Evolutionary conservation across 129 eudicot species (phyloP), one percentile per base, ranked within the genome.

Genomic region (Smallanthus sonchifolius): DNA sequence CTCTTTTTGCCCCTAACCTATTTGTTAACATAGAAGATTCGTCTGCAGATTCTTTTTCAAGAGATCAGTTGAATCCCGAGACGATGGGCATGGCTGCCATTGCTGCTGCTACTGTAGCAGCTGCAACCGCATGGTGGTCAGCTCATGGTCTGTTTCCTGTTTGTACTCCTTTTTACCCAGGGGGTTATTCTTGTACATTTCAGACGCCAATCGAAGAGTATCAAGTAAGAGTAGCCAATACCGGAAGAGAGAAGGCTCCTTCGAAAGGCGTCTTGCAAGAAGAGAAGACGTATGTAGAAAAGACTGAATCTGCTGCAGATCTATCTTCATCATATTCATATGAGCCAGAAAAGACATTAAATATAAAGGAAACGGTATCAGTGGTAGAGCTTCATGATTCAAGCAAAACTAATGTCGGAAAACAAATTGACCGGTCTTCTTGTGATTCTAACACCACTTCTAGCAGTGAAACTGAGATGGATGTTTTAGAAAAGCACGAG

Each of bases 101-200:
- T 64, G 99, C 96, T 73, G 97, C 92, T 15, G 97, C 99, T 10
- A 91, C 99, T 17, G 93, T 91, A 66, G 89, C 97, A 66, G 99
- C 96, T 49, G 99, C 99, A 60, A 86, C 91, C 16, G 91, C 99
- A 56, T 94, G 99, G 99, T 94, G 99, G 97, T 89, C 96, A 24
- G 83, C 99, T 72, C 89, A 88, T 78, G 99, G 99, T 64, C 79
- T 91, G 44, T 84, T 91, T 49, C 97, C 97, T 54, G 69, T 87
- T 28, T 84, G 90, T 69, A 54, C 88, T 80, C 92, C 94, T 15
- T 76, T 85, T 82, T 82, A 74, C 65, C 69, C 84, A 15, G 89
- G 69, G 44, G 10, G 77, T 80, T 77, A 81, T 49, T 71, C 70
- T 54, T 67, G 82, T 76, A 49, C 91, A n/a, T 37, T 74, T 60